A percentile compares a stretch with the other conserved stretches of the same genome.
Conservation (phyloP, 257 asterid genomes). For the Scutellaria galericulata region DNA sequence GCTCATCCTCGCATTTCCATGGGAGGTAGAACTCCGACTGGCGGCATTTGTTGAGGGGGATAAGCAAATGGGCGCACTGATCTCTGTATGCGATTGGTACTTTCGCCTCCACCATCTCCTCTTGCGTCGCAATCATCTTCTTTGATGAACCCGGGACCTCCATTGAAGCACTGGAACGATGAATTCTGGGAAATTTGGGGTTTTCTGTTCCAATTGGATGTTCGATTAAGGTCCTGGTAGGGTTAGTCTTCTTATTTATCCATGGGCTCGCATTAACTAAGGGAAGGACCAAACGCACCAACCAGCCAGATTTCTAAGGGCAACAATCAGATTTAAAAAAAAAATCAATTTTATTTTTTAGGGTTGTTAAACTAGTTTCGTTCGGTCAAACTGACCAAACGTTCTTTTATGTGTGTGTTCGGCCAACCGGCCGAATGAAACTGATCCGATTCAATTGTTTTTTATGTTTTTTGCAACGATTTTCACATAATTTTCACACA, state of each 20-base stretch:
- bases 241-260: slow-evolving; percentile 5
- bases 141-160: slow-evolving; percentile 92
- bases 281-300: too few species aligned
- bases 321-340: too few species aligned
- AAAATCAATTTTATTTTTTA: too few species aligned
- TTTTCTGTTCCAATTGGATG: slow-evolving; percentile 25
- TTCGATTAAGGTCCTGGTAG: background rate
- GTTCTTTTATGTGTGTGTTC: too few species aligned
- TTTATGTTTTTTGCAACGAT: too few species aligned
- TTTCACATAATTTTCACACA: too few species aligned
- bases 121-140: slow-evolving; percentile 95
- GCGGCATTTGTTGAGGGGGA: slow-evolving; percentile 91
- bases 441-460: too few species aligned
- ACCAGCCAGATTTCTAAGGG: too few species aligned
- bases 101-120: slow-evolving; percentile 79
- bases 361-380: too few species aligned
- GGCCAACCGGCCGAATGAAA: too few species aligned
- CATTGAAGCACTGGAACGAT: slow-evolving; percentile 45
- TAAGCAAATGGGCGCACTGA: slow-evolving; percentile 93
- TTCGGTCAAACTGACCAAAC: too few species aligned
- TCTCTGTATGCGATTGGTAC: slow-evolving; percentile 86
- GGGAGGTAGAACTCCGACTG: slow-evolving; percentile 88
- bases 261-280: background rate
- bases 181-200: slow-evolving; percentile 28
- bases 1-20: slow-evolving; percentile 88